Conservation (phyloP, 2,329 filamentous ascomycete genomes). For the Aquanectria penicillioides region DNA sequence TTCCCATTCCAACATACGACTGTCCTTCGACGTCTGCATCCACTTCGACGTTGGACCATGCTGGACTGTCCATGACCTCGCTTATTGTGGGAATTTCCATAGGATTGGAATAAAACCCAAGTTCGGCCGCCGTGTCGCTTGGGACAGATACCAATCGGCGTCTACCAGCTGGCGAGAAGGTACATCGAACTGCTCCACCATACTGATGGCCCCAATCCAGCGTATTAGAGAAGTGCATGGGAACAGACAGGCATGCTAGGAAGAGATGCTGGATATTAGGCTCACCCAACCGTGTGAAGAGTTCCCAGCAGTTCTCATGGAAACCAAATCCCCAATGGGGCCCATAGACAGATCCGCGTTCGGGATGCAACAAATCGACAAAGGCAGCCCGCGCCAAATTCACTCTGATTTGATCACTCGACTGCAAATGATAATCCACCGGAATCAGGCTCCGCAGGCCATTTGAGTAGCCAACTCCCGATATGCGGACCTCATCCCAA, state of each 20-base stretch:
- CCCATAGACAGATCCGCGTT: neutral
- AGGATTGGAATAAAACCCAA: neutral
- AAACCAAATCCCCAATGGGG: slow-evolving; percentile 29
- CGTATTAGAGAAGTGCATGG: neutral
- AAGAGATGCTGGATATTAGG: slow-evolving; percentile 5
- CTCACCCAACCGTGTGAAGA: neutral
- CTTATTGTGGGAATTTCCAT: neutral
- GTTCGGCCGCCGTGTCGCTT: neutral
- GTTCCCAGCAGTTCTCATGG: slow-evolving; percentile 20
- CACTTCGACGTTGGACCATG: neutral
- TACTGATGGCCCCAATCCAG: slow-evolving; percentile 29
- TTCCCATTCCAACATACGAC: neutral
- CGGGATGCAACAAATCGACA: neutral
- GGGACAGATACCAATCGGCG: neutral
- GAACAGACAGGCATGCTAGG: slow-evolving; percentile 21
- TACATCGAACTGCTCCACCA: slow-evolving; percentile 6
- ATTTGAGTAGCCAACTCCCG: neutral
- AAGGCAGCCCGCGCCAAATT: neutral
- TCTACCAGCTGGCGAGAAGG: neutral
- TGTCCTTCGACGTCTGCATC: neutral
- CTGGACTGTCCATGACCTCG: neutral
- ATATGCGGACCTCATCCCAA: neutral
- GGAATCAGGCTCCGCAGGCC: neutral
- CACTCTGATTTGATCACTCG: neutral
- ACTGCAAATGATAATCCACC: neutral